phyloP scores from a whole-genome alignment of 768 basidiomycete species.

The Rhodotorula kratochvilovae region DNA sequence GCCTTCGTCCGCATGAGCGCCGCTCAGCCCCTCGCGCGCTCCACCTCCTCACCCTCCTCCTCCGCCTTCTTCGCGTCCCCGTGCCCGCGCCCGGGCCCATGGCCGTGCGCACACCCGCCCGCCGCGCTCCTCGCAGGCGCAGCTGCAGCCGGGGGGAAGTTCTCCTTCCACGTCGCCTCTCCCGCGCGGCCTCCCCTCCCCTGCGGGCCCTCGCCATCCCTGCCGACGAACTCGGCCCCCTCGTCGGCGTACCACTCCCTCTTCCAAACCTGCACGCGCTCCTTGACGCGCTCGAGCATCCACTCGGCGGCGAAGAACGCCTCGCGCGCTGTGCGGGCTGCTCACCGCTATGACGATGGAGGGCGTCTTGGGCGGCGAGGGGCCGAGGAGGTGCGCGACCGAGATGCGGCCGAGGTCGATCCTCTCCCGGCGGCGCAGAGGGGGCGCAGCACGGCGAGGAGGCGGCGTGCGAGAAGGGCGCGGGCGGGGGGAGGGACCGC shows the following conservation, averaged over 20 bases:
- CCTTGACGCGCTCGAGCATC: slow-evolving; percentile 80
- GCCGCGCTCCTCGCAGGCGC: no score
- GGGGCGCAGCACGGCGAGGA: slow-evolving; percentile 1
- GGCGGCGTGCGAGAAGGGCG: background rate
- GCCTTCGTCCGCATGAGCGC: no score
- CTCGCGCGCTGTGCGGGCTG: slow-evolving; percentile 74
- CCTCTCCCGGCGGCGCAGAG: background rate
- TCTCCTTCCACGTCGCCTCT: slow-evolving; percentile 44
- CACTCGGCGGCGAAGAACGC: slow-evolving; percentile 73
- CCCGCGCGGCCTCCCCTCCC: slow-evolving; percentile 15
- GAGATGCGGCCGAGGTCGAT: slow-evolving; percentile 56
- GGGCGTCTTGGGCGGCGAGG: slow-evolving; percentile 69
- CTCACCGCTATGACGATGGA: slow-evolving; percentile 82
- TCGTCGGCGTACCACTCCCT: slow-evolving; percentile 76
- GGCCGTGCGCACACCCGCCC: no score
- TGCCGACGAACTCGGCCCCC: slow-evolving; percentile 9
- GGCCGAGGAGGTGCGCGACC: slow-evolving; percentile 71
- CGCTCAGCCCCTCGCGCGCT: no score
- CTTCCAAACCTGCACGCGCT: slow-evolving; percentile 84
- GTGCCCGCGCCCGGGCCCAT: no score
- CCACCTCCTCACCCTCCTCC: no score
- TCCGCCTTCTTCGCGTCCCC: no score
- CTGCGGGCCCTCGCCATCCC: slow-evolving; percentile 24
- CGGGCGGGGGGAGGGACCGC: slow-evolving; percentile 19
- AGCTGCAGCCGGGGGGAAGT: slow-evolving; percentile 25